Percentiles rank a stretch among this genome's conserved stretches.
These are phyloP conservation scores for Salix udensis DNA, from an alignment of 345 rosid genomes.

Conservation along the genomic window DNA sequence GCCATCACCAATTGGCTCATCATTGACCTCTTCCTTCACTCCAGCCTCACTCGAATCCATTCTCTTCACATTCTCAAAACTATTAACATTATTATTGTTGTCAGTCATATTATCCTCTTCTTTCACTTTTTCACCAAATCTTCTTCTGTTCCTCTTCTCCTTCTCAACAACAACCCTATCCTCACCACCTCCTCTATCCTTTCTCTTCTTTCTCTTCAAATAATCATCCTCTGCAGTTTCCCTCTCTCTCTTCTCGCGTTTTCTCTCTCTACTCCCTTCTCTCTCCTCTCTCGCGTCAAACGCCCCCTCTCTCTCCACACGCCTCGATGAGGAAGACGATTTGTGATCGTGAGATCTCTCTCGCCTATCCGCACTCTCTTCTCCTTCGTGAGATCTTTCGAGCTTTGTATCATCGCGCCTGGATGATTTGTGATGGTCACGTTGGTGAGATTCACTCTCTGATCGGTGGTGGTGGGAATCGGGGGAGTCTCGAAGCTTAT, in stretches of 20 bases:
- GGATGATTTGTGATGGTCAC: slow-evolving; percentile 17
- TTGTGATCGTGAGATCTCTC: slow-evolving; percentile 33
- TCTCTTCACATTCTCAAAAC: slow-evolving; percentile 15
- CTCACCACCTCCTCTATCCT: slow-evolving; percentile 16
- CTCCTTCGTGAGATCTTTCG: slow-evolving; percentile 35
- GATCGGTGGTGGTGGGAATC: slow-evolving; percentile 42
- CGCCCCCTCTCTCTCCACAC: slow-evolving; percentile 27
- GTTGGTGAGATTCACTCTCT: slow-evolving; percentile 37
- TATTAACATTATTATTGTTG: neutral
- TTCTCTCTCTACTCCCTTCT: slow-evolving; percentile 27
- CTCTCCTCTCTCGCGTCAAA: slow-evolving; percentile 36
- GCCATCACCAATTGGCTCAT: slow-evolving; percentile 15
- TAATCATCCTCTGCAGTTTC: slow-evolving; percentile 39
- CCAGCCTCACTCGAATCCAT: slow-evolving; percentile 18
- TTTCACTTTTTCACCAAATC: slow-evolving; percentile 47
- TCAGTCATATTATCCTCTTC: slow-evolving; percentile 18
- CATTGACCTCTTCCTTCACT: slow-evolving; percentile 34
- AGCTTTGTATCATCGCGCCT: slow-evolving; percentile 35
- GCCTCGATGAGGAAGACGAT: slow-evolving; percentile 11
- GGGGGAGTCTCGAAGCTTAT: slow-evolving; percentile 44
- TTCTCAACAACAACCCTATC: slow-evolving; percentile 4
- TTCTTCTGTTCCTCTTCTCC: slow-evolving; percentile 45
- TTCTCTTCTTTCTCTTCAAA: slow-evolving; percentile 20
- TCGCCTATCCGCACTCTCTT: slow-evolving; percentile 19
- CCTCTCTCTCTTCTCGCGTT: slow-evolving; percentile 27